Conservation (phyloP, 176 grass and related monocot genomes). For the Chrysopogon serrulatus region DNA sequence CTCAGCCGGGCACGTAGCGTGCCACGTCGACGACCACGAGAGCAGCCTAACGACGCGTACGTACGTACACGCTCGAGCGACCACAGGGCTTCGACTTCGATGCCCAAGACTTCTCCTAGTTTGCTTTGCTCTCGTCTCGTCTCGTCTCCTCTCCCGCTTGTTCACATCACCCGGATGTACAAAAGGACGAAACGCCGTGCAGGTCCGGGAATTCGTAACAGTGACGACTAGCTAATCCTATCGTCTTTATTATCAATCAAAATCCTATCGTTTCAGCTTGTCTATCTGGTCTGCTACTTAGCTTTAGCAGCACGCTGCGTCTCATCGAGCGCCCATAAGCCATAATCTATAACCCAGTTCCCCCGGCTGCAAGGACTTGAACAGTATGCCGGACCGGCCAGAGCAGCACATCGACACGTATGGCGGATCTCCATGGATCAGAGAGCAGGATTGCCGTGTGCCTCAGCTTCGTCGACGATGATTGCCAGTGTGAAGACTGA, state of each 20-base stretch:
- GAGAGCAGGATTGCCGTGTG: too few relatives aligned
- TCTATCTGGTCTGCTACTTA: too few relatives aligned
- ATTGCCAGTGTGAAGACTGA: background rate
- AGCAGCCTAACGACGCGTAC: background rate
- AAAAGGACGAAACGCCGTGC: slow-evolving; percentile 14
- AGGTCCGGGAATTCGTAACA: background rate
- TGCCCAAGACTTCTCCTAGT: background rate
- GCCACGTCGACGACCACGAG: background rate
- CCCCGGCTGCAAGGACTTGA: background rate
- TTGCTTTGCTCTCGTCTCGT: background rate
- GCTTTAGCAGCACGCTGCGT: too few relatives aligned
- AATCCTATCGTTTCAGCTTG: background rate
- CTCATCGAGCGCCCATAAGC: background rate
- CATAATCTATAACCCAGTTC: background rate
- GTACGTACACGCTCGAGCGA: background rate
- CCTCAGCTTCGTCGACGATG: background rate
- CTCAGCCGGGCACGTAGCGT: background rate
- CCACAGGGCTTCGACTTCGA: background rate
- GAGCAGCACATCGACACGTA: background rate
- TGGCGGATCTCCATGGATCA: background rate
- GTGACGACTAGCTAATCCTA: background rate
- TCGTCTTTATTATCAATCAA: too few relatives aligned
- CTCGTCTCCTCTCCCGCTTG: background rate
- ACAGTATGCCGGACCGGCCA: background rate
- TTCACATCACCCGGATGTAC: background rate